phyloP scores from a whole-genome alignment of 2,329 filamentous ascomycete species.

The Orbilia ellipsospora region DNA sequence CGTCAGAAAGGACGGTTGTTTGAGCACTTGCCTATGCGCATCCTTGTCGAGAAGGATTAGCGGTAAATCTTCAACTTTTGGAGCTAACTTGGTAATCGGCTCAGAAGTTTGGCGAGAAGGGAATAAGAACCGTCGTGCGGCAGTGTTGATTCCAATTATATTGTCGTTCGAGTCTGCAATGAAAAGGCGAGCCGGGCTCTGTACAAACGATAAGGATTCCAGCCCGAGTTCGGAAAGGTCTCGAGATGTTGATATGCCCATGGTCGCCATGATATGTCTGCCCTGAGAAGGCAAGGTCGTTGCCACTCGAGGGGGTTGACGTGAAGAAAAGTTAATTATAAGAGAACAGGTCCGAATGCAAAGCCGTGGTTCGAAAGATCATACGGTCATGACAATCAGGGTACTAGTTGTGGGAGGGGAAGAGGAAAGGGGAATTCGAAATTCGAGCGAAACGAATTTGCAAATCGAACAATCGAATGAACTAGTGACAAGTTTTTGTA shows the following conservation, averaged over 20 bases:
- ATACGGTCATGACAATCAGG: constrained; percentile 36
- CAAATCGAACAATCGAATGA: constrained; percentile 49
- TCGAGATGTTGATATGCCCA: constrained; percentile 32
- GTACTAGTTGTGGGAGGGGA: constrained; percentile 13
- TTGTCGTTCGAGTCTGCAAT: constrained; percentile 38
- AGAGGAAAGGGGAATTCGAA: constrained; percentile 39
- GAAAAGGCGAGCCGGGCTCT: constrained; percentile 42
- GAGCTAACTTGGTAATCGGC: constrained; percentile 11
- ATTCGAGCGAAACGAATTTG: constrained; percentile 25
- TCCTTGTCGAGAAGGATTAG: constrained; percentile 34
- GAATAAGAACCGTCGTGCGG: constrained; percentile 40
- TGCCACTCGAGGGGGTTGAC: constrained; percentile 22
- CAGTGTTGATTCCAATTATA: constrained; percentile 41
- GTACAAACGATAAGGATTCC: constrained; percentile 43
- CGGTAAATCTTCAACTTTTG: constrained; percentile 38
- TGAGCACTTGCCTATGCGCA: constrained; percentile 46
- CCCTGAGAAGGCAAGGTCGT: constrained; percentile 23
- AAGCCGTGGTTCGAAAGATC: constrained; percentile 32
- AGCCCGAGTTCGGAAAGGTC: constrained; percentile 47
- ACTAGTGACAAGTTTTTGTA: constrained; percentile 53
- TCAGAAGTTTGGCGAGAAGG: constrained; percentile 18
- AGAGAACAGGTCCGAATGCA: constrained; percentile 11
- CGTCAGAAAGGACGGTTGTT: not conserved
- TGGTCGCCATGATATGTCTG: constrained; percentile 34
- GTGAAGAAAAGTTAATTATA: constrained; percentile 22